A percentile compares a stretch with the other conserved stretches of the same genome.
Conservation (phyloP, 129 eudicot species). For the Saposhnikovia divaricata region DNA sequence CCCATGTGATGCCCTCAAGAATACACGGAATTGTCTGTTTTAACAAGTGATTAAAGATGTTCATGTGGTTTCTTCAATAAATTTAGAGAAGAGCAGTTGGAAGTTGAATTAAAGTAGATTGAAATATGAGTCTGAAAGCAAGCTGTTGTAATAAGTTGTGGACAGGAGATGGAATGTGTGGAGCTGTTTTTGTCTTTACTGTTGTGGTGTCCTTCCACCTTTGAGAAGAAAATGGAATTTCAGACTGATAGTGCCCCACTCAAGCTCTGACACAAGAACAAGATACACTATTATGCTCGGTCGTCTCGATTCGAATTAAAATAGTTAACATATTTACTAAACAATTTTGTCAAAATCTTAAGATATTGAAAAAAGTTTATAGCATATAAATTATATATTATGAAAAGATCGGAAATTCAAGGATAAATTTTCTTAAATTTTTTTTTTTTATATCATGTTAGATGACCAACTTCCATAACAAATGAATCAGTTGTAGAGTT, state of each 20-base stretch:
- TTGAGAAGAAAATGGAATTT: constrained; percentile 55
- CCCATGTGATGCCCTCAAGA: constrained; percentile 33
- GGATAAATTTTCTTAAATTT: too few species aligned
- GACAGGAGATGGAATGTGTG: constrained; percentile 37
- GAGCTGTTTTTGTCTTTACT: constrained; percentile 48
- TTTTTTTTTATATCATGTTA: neutral
- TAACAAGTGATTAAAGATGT: neutral
- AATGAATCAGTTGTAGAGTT: too few species aligned
- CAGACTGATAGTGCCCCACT: constrained; percentile 40
- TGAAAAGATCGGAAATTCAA: too few species aligned
- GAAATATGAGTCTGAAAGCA: neutral
- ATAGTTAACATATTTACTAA: too few species aligned
- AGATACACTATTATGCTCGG: neutral
- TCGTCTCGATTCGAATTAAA: too few species aligned
- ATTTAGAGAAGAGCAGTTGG: constrained; percentile 13
- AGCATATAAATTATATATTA: too few species aligned
- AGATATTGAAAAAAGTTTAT: too few species aligned
- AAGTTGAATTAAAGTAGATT: constrained; percentile 15
- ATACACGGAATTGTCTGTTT: constrained; percentile 10
- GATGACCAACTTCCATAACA: neutral
- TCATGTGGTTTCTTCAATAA: neutral
- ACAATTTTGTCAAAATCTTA: too few species aligned
- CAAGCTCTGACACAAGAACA: neutral
- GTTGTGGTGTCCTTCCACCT: constrained; percentile 34
- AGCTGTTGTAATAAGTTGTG: constrained; percentile 7